Base-by-base conservation (phyloP, 805 yeast species). In the Clavispora vitiphila region DNA sequence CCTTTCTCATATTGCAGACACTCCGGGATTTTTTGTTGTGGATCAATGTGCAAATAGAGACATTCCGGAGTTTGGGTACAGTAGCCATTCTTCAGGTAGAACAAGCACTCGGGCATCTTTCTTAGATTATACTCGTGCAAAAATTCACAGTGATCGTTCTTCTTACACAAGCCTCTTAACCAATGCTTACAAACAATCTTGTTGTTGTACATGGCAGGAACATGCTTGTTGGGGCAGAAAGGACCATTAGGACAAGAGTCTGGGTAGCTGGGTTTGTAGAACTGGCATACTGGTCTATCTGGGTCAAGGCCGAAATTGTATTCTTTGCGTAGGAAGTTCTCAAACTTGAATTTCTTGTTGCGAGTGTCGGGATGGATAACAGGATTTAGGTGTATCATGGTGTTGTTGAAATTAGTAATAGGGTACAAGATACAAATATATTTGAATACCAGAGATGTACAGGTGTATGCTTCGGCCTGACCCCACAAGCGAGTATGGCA, bases 1-100 rank as follows among this genome's bases (percentile, higher is more conserved):
- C 99, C 99, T 53, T 77, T 71, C 38, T 83, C 82, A 60, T 90
- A 93, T 54, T 83, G 82, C 39, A 74, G 76, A 57, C 99, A 93
- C 45, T 83, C 86, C 0, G 96, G 95, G n/a, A 90, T 80, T 62
- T 85, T 86, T 52, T 83, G 77, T 55, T 78, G 81, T 5, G 97
- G 96, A 58, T 90, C 96, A 22, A 90, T 81, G 60, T 93, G 99
- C 40, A 86, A 71, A 61, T 88, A 93, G 41, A 88, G 80, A 60
- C 99, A 93, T 58, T 93, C 99, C 1, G 96, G 93, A 0, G 89
- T 77, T 61, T 89, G 96, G 5, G 95, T 84, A 61, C 99, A 91
- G 53, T 75, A 83, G 5, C 95, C 95, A 51, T 79, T 80, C 60
- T 87, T 82, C 34, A 88, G 74, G 62, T 78, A 91, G 62, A 87